These are phyloP conservation scores for Fusarium brachygibbosum DNA, from an alignment of 2,329 filamentous ascomycete species.

Conservation along the genomic window DNA sequence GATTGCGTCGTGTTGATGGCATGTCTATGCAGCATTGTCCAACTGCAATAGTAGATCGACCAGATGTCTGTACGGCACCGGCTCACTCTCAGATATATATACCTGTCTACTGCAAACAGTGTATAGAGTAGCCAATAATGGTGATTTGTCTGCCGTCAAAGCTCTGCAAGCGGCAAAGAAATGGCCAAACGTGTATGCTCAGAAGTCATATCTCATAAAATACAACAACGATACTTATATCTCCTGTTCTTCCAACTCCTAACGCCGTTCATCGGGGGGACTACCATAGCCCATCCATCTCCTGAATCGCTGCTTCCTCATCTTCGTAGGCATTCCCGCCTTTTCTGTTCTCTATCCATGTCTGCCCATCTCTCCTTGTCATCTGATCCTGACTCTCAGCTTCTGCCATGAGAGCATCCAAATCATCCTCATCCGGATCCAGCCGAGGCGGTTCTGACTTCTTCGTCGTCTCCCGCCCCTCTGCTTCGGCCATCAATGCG, in stretches of 20 bases:
- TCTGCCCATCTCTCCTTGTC: neutral
- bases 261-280: neutral
- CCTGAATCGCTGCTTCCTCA: conserved; percentile 77
- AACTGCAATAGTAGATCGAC: too few species aligned
- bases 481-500: conserved; percentile 66
- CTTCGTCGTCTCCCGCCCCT: conserved; percentile 44
- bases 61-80: neutral
- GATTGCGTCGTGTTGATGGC: too few species aligned
- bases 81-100: neutral
- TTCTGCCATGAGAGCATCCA: conserved; percentile 68
- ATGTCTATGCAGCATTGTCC: too few species aligned
- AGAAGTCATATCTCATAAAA: conserved; percentile 1
- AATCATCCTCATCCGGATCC: conserved; percentile 59
- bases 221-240: neutral
- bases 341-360: conserved; percentile 5
- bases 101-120: neutral
- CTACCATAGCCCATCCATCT: conserved; percentile 69
- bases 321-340: conserved; percentile 65
- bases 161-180: neutral
- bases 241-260: neutral
- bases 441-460: conserved; percentile 24
- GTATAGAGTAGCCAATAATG: neutral
- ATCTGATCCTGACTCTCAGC: conserved; percentile 53
- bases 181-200: neutral
- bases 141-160: neutral